These are phyloP conservation scores for Hypoxylon sp. DNA, from an alignment of 2,329 filamentous ascomycete species.

Conservation along the genomic window DNA sequence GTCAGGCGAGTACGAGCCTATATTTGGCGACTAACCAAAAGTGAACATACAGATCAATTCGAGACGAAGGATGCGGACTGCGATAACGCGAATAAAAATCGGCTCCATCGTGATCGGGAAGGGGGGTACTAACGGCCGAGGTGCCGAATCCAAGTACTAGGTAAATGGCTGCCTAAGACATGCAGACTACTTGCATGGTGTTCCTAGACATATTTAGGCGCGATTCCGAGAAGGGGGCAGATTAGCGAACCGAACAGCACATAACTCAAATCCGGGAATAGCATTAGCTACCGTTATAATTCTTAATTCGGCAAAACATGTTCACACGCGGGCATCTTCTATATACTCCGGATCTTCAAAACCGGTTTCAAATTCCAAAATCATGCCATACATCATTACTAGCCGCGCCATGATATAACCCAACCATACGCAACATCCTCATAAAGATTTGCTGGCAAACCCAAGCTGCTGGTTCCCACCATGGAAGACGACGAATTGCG, in stretches of 20 bases:
- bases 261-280: conserved; percentile 12
- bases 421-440: background rate
- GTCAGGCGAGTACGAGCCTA: conserved; percentile 28
- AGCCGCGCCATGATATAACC: background rate
- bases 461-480: conserved; percentile 62
- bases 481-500: conserved; percentile 77
- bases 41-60: background rate
- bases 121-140: conserved; percentile 11
- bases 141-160: conserved; percentile 18
- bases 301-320: conserved; percentile 9
- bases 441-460: conserved; percentile 60
- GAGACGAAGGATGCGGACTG: conserved; percentile 9
- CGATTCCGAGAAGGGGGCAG: conserved; percentile 5
- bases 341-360: conserved; percentile 7
- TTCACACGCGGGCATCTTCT: conserved; percentile 6
- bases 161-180: conserved; percentile 2
- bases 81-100: conserved; percentile 6
- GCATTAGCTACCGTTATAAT: conserved; percentile 7
- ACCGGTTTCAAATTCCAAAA: conserved; percentile 14
- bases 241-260: conserved; percentile 5
- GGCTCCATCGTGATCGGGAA: conserved; percentile 14
- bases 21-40: background rate
- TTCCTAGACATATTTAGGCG: background rate
- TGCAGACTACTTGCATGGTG: conserved; percentile 3
- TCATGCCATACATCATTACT: background rate